Evolutionary conservation across 139 green algal species (phyloP).

Genomic region (Chlamydomonas sp.): DNA sequence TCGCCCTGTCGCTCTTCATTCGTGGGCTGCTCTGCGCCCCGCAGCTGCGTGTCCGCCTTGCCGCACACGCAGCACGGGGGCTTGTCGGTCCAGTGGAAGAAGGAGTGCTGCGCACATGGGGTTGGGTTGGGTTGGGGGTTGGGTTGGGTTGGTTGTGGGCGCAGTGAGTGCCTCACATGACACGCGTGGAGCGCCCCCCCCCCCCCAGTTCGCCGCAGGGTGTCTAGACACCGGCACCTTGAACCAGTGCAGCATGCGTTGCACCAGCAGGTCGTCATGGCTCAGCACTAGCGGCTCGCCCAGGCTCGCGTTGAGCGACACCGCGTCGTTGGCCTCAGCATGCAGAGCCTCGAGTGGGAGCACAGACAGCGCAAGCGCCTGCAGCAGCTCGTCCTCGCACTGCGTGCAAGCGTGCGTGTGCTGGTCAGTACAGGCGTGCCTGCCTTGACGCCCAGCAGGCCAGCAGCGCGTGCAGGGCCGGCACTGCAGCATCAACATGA

Average conservation of each 20-base stretch:
- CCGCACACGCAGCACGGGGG: constrained; percentile 43
- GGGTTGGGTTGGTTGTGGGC: too few relatives aligned
- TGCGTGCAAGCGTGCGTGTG: constrained; percentile 8
- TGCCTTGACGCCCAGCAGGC: too few relatives aligned
- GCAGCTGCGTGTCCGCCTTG: constrained; percentile 16
- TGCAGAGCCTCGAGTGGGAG: constrained; percentile 44
- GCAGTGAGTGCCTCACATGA: too few relatives aligned
- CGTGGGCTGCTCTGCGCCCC: constrained; percentile 3
- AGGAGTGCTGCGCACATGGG: too few relatives aligned
- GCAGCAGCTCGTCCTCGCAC: constrained; percentile 25
- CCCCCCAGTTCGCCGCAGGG: too few relatives aligned
- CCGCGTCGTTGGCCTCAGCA: constrained; percentile 21
- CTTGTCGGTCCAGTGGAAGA: constrained; percentile 64
- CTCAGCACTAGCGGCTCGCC: constrained; percentile 27
- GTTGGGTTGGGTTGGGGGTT: too few relatives aligned
- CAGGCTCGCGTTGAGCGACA: constrained; percentile 21
- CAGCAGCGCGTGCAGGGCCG: too few relatives aligned
- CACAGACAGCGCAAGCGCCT: constrained; percentile 35
- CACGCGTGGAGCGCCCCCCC: too few relatives aligned
- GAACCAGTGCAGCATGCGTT: constrained; percentile 62
- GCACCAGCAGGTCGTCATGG: constrained; percentile 27
- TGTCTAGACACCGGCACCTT: too few relatives aligned
- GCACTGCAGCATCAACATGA: too few relatives aligned
- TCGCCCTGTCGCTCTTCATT: constrained; percentile 35
- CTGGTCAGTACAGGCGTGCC: too few relatives aligned